A percentile compares a stretch with the other conserved stretches of the same genome.
These are phyloP conservation scores for Bruguiera sexangula DNA, from an alignment of 345 rosid species.

Conservation along the genomic window DNA sequence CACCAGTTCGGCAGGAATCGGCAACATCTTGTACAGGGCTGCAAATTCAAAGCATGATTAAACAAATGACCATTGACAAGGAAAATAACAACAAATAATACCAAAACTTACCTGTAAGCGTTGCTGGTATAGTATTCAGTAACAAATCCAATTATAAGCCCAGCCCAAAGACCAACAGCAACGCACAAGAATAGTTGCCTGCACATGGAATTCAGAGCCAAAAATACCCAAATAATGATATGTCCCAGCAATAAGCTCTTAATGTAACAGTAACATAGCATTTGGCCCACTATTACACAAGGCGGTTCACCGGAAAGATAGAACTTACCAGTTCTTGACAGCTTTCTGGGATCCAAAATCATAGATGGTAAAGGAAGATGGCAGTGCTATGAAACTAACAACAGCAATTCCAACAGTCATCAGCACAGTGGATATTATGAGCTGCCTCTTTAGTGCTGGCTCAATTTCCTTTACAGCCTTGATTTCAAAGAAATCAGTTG, in stretches of 20 bases:
- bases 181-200: constrained; percentile 77
- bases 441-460: constrained; percentile 67
- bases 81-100: background rate
- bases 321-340: constrained; percentile 64
- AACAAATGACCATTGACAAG: background rate
- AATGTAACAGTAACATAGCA: background rate
- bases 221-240: background rate
- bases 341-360: constrained; percentile 66
- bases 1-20: constrained; percentile 91
- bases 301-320: background rate
- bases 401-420: constrained; percentile 69
- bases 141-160: constrained; percentile 73
- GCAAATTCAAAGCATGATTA: constrained; percentile 20
- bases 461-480: constrained; percentile 70
- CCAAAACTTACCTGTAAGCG: constrained; percentile 51
- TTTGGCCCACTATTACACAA: background rate
- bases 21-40: constrained; percentile 99
- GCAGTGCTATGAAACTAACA: constrained; percentile 59
- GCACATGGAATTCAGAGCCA: constrained; percentile 22
- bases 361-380: constrained; percentile 67
- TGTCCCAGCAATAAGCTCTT: background rate
- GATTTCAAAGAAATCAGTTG: constrained; percentile 71
- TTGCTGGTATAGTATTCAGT: constrained; percentile 74
- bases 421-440: constrained; percentile 60
- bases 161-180: constrained; percentile 80